Evolutionary conservation across 2,329 filamentous ascomycete genomes (phyloP), one percentile per base, ranked within the genome.

Genomic region (Colletotrichum zoysiae): DNA sequence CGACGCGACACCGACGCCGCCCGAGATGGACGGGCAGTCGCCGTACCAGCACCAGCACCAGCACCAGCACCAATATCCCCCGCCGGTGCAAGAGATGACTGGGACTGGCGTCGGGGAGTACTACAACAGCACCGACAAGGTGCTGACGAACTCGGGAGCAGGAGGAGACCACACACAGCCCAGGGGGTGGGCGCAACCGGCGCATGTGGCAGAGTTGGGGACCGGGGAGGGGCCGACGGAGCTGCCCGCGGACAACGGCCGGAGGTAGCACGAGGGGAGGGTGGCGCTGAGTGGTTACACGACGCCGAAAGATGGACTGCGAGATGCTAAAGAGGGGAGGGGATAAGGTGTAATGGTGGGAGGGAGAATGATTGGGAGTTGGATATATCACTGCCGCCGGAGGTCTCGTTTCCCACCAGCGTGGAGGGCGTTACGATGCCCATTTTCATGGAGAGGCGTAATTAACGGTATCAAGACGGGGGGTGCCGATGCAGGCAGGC

Each of bases 61-160:
- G n/a, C 46, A 51, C n/a, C 60, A 59, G 40, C 57, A 51, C 14
- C 59, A 51, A n/a, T 33, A 66, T 26, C 55, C 65, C 14, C 50
- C 61, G 2, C 60, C 50, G 14, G 23, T 59, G 20, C 57, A 60
- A 14, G 69, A 69, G 46, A 71, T 71, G 69, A 42, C 55, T 1
- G 69, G 53, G 35, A 66, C 59, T 0, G 23, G 60, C 20, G 42
- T 69, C 14, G 65, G 58, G 0, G 65, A 55, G 16, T 71, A 71
- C 40, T 71, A 71, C 20, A 60, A 71, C 30, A 48, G 68, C 38
- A 71, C 69, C 44, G 65, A 71, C n/a, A 69, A 71, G 69, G 65
- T 71, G 46, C 46, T 71, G 59, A 65, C 57, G 55, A 58, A 59
- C 8, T 46, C 69, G 5, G 40, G n/a, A 18, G 20, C 26, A 9